Percentiles rank a stretch among this genome's conserved stretches.
These are phyloP conservation scores for Naumovozyma baii DNA, from an alignment of 805 yeast genomes.

Conservation along the genomic window DNA sequence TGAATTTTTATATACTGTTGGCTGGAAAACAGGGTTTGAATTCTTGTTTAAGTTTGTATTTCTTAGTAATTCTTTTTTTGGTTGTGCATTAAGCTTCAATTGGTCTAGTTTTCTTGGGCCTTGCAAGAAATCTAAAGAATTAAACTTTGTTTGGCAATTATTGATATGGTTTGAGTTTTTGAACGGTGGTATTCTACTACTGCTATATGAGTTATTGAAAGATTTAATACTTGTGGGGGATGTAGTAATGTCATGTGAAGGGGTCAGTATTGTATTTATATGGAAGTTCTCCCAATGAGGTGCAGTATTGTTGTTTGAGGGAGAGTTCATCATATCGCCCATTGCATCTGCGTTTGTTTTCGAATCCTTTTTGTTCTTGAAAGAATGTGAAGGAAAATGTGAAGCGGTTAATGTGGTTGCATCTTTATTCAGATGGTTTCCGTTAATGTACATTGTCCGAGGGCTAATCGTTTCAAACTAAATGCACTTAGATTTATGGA, in stretches of 20 bases:
- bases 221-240: background rate
- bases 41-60: slow-evolving; percentile 26
- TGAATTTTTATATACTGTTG: background rate
- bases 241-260: too few species aligned
- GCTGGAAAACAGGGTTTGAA: background rate
- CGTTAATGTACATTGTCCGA: background rate
- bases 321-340: background rate
- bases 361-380: background rate
- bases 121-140: slow-evolving; percentile 4
- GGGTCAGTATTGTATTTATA: background rate
- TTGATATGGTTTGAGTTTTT: background rate
- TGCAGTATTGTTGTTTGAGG: background rate
- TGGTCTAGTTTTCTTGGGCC: slow-evolving; percentile 23
- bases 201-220: too few species aligned
- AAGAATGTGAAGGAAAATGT: background rate
- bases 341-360: background rate
- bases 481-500: too few species aligned
- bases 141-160: background rate
- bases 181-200: too few species aligned
- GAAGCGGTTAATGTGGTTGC: background rate
- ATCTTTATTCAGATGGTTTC: background rate
- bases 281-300: background rate
- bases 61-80: slow-evolving; percentile 22
- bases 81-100: slow-evolving; percentile 11
- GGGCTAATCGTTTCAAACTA: background rate